A percentile compares a stretch with the other conserved stretches of the same genome.
Conservation (phyloP, 768 basidiomycete species). For the Rhizopogon vulgaris region DNA sequence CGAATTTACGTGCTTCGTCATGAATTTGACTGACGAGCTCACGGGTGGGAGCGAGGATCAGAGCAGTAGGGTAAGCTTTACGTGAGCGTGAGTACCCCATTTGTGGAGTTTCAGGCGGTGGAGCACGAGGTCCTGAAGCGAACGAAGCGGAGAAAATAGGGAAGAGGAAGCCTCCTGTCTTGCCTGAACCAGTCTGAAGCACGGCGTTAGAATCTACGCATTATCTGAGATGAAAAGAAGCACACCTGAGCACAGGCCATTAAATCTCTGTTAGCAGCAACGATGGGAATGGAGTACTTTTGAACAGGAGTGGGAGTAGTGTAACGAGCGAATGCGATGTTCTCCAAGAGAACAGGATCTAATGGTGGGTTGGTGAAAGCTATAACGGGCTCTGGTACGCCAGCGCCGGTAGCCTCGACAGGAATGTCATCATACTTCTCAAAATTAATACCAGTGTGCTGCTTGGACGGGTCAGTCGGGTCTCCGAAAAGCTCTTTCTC, state of each 20-base stretch:
- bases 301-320: slow-evolving; percentile 96
- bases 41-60: slow-evolving; percentile 96
- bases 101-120: slow-evolving; percentile 48
- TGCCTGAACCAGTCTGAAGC: slow-evolving; percentile 93
- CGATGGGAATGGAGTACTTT: slow-evolving; percentile 99
- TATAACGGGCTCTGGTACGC: slow-evolving; percentile 91
- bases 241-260: slow-evolving; percentile 92
- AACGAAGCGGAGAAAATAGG: slow-evolving; percentile 96
- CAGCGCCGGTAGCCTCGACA: slow-evolving; percentile 94
- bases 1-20: slow-evolving; percentile 97
- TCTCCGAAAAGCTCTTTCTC: slow-evolving; percentile 98
- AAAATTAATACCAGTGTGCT: slow-evolving; percentile 98
- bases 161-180: slow-evolving; percentile 98
- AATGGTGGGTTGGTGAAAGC: slow-evolving; percentile 86
- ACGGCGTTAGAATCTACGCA: slow-evolving; percentile 14
- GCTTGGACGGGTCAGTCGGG: slow-evolving; percentile 73
- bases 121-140: slow-evolving; percentile 67
- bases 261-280: slow-evolving; percentile 80
- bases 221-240: slow-evolving; percentile 8
- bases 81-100: slow-evolving; percentile 59
- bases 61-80: slow-evolving; percentile 95
- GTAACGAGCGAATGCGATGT: slow-evolving; percentile 91
- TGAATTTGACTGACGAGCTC: slow-evolving; percentile 99
- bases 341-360: slow-evolving; percentile 91
- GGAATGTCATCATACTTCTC: slow-evolving; percentile 99